Conservation (phyloP, 2,329 filamentous ascomycete species). For the Epichloe hybrida region DNA sequence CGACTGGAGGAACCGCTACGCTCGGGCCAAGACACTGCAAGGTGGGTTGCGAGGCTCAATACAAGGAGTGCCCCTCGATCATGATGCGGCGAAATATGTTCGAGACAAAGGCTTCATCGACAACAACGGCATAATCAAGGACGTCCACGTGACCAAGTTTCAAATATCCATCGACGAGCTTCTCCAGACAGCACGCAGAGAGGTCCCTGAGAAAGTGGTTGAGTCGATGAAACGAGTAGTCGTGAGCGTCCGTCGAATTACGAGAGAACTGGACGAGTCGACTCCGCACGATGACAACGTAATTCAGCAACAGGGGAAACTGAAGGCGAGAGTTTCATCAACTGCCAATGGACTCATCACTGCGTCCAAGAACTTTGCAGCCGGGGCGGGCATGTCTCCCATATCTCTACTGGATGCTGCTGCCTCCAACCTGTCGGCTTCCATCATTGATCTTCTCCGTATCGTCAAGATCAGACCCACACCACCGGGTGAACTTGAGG, state of each 20-base stretch:
- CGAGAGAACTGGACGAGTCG: constrained; percentile 59
- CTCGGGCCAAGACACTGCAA: constrained; percentile 75
- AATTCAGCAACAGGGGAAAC: constrained; percentile 47
- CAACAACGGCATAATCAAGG: constrained; percentile 68
- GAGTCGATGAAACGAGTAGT: constrained; percentile 82
- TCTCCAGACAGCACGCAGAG: constrained; percentile 58
- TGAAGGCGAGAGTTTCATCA: constrained; percentile 71
- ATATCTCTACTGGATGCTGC: constrained; percentile 91
- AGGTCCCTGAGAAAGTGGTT: constrained; percentile 62
- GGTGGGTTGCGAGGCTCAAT: constrained; percentile 71
- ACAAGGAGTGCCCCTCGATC: constrained; percentile 55
- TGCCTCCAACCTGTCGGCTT: constrained; percentile 74
- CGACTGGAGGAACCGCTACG: constrained; percentile 84
- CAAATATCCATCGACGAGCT: constrained; percentile 90
- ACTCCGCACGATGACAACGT: constrained; percentile 38
- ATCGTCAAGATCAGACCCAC: constrained; percentile 72
- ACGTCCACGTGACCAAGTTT: constrained; percentile 88
- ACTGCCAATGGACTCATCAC: constrained; percentile 95
- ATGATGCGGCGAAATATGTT: constrained; percentile 54
- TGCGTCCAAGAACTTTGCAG: constrained; percentile 80
- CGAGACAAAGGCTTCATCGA: constrained; percentile 55
- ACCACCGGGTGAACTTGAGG: constrained; percentile 60
- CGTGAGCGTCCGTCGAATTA: constrained; percentile 69
- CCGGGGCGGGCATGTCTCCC: constrained; percentile 71
- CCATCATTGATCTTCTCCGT: constrained; percentile 75